Conservation (phyloP, 805 yeast species). For the Metschnikowia amazonensis region DNA sequence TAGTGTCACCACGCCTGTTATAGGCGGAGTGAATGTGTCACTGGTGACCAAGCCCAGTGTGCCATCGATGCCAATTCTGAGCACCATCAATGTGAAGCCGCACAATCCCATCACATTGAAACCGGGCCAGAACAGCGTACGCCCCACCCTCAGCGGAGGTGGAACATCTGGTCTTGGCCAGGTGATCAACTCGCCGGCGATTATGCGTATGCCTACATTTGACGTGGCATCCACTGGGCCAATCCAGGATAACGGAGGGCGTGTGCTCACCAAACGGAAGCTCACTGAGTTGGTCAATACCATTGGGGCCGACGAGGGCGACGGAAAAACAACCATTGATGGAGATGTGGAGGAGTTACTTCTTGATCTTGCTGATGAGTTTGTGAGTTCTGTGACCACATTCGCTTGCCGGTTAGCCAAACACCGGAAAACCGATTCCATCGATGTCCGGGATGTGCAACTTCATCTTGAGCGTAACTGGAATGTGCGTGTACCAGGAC, state of each 20-base stretch:
- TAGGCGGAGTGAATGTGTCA: slow-evolving; percentile 28
- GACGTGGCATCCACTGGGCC: slow-evolving; percentile 49
- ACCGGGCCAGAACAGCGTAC: slow-evolving; percentile 43
- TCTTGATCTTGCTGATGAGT: slow-evolving; percentile 92
- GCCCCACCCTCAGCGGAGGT: slow-evolving; percentile 86
- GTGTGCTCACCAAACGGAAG: slow-evolving; percentile 86
- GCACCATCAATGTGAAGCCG: slow-evolving; percentile 59
- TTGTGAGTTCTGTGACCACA: slow-evolving; percentile 82
- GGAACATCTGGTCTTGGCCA: slow-evolving; percentile 68
- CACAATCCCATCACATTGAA: slow-evolving; percentile 63
- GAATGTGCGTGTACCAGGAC: slow-evolving; percentile 94
- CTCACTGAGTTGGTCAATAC: slow-evolving; percentile 80
- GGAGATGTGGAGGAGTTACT: slow-evolving; percentile 93
- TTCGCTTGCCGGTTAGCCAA: slow-evolving; percentile 95
- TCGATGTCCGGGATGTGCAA: slow-evolving; percentile 88
- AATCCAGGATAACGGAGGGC: slow-evolving; percentile 56
- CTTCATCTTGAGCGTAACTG: slow-evolving; percentile 88
- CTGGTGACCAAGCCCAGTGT: slow-evolving; percentile 49
- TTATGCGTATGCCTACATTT: slow-evolving; percentile 71
- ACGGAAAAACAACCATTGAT: slow-evolving; percentile 83
- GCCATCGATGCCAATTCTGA: slow-evolving; percentile 71
- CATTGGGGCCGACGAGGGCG: slow-evolving; percentile 84
- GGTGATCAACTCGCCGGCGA: slow-evolving; percentile 66
- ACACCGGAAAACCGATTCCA: slow-evolving; percentile 81
- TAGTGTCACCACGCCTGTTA: slow-evolving; percentile 13